Evolutionary conservation across 2,329 filamentous ascomycete genomes (phyloP).

Genomic region (Trichoderma gracile): DNA sequence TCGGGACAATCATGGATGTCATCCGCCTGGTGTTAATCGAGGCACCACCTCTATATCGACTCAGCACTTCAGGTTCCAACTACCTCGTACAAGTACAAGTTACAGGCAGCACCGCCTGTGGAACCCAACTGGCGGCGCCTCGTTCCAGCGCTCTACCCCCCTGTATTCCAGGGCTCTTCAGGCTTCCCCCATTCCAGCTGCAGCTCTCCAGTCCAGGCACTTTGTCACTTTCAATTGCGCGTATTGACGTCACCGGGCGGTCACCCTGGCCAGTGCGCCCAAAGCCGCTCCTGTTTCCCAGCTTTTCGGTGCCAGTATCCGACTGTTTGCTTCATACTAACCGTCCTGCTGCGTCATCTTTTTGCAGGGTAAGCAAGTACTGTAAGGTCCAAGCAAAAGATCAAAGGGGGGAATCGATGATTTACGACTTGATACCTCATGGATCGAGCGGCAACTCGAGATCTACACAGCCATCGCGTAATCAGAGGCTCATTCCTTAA

Average conservation of each 20-base stretch:
- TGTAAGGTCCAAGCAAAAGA: not conserved
- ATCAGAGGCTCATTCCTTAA: constrained; percentile 1
- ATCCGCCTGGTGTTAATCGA: too few species aligned
- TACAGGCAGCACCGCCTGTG: constrained; percentile 8
- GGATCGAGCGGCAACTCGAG: not conserved
- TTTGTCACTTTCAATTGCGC: not conserved
- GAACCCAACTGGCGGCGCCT: constrained; percentile 1
- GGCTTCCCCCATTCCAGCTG: not conserved
- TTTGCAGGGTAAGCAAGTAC: constrained; percentile 12
- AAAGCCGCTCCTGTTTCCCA: not conserved
- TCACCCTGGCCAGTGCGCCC: not conserved
- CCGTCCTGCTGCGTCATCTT: constrained; percentile 7
- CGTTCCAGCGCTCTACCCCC: constrained; percentile 5
- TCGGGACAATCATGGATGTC: too few species aligned
- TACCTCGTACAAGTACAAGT: too few species aligned
- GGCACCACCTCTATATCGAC: too few species aligned
- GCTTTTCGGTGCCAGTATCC: not conserved
- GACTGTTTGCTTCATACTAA: not conserved
- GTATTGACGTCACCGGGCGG: constrained; percentile 17
- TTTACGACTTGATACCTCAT: not conserved
- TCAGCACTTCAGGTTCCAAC: too few species aligned
- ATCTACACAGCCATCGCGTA: constrained; percentile 10
- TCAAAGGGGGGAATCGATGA: too few species aligned
- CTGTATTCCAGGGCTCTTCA: not conserved
- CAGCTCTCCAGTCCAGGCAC: not conserved